Evolutionary conservation across 257 asterid species (phyloP).

Genomic region (Solanum sejunctum): DNA sequence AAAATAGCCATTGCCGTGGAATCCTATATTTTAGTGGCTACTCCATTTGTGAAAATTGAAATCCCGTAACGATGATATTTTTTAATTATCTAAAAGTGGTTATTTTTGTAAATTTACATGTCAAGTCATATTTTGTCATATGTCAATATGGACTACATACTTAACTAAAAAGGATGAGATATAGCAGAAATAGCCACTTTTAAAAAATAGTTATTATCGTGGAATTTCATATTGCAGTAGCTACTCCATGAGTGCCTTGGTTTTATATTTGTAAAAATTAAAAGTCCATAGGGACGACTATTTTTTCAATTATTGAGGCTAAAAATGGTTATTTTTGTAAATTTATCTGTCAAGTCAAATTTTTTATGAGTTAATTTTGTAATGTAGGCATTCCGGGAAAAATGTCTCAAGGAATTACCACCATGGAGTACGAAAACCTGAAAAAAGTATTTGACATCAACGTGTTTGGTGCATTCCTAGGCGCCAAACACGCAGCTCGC

Average conservation of each 20-base stretch:
- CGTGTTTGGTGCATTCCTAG: slow-evolving; percentile 14
- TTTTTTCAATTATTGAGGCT: too few relatives aligned
- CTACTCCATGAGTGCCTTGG: background rate
- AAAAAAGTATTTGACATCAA: slow-evolving; percentile 21
- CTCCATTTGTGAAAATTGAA: background rate
- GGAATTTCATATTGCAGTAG: too few relatives aligned
- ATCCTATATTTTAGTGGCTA: too few relatives aligned
- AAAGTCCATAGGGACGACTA: background rate
- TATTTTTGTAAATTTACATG: background rate
- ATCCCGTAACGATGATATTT: background rate
- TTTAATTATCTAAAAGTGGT: background rate
- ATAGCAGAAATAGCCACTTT: too few relatives aligned
- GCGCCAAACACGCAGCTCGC: slow-evolving; percentile 18
- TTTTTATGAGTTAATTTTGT: background rate
- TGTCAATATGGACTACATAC: too few relatives aligned
- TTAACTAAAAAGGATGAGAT: background rate
- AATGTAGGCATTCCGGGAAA: background rate
- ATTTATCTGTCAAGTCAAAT: background rate
- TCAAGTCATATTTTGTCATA: background rate
- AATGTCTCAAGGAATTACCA: background rate
- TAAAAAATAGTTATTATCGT: too few relatives aligned
- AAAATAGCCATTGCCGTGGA: background rate
- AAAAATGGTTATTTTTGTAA: background rate
- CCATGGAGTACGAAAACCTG: slow-evolving; percentile 2
- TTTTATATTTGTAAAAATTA: too few relatives aligned